Base-by-base conservation (phyloP, 352 stramenopile species). In the Phytophthora podocarpi region DNA sequence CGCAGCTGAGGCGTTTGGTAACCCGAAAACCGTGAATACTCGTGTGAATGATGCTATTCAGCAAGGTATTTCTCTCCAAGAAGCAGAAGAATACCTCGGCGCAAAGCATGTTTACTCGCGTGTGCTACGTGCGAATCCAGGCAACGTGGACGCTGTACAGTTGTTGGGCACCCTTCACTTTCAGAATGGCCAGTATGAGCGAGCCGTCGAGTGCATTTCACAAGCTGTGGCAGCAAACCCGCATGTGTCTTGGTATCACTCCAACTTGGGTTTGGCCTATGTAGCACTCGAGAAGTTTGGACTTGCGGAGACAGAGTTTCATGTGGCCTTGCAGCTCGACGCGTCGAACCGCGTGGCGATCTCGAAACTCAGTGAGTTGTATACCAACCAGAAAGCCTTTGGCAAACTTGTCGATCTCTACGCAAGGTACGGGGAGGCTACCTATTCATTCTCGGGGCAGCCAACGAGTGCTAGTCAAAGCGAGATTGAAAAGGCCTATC, bases 101-200 rank as follows among this genome's bases (percentile, higher is more conserved):
- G 81, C 84, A 12, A 36, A 68, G 12, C 49, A 72, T 36, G 56
- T 82, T 12, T 91, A 89, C 55, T 28, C 50, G 4, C 76, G 80
- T 5, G 49, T 88, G 4, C 53, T 87, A 15, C 16, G 42, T 16
- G 45, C 66, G 0, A 48, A 57, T 54, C 70, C 68, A 0, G 20
- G 28, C 1, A 51, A 87, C 40, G 26, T 30, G 0, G 76, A 92
- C 30, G 78, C 67, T 6, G 27, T 76, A 13, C 83, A 92, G 35
- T 65, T 92, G 43, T 53, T 87, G 11, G 83, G 79, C 4, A 64
- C 71, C 3, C 12, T 72, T 18, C 27, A 64, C 21, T 74, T 70
- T 41, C 50, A 72, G n/a, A 59, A 41, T 7, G 61, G 61, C 1
- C 13, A 74, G 1, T 39, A 58, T 11, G 27, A 49, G 1, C 20